Percentiles rank a stretch among this genome's conserved stretches.
Conservation (phyloP, 140 eudicot species). For the Anethum foeniculum region DNA sequence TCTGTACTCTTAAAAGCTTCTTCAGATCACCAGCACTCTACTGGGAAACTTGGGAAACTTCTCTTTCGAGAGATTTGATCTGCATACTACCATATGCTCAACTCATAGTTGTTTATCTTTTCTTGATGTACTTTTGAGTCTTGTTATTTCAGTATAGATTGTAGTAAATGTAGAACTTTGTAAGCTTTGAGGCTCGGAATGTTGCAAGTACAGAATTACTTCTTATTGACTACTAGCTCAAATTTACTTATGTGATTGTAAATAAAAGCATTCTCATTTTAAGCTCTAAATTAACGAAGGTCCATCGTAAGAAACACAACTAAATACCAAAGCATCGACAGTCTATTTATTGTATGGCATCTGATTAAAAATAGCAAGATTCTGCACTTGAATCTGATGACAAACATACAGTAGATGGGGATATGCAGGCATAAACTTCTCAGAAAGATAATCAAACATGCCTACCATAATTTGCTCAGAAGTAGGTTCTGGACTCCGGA, state of each 20-base stretch:
- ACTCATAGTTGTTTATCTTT: neutral
- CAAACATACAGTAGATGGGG: neutral
- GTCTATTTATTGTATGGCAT: no score
- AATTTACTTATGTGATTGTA: no score
- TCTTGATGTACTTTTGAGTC: neutral
- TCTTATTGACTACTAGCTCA: neutral
- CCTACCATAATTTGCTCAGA: no score
- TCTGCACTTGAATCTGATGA: neutral
- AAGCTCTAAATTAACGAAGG: no score
- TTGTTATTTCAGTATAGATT: neutral
- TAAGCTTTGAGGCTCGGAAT: neutral
- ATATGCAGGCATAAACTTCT: neutral
- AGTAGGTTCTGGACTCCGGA: no score
- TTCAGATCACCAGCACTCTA: constrained; percentile 22
- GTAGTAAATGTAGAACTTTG: neutral
- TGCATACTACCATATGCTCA: neutral
- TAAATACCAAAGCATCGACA: neutral
- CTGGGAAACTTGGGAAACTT: neutral
- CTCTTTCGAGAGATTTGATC: constrained; percentile 1
- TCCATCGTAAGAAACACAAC: neutral
- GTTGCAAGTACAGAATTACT: neutral
- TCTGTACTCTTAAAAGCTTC: constrained; percentile 27
- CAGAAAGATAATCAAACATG: neutral
- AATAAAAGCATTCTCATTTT: no score
- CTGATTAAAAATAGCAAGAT: no score